Base-by-base conservation (phyloP, 1,284 basidiomycete species). In the Pascua sp. region DNA sequence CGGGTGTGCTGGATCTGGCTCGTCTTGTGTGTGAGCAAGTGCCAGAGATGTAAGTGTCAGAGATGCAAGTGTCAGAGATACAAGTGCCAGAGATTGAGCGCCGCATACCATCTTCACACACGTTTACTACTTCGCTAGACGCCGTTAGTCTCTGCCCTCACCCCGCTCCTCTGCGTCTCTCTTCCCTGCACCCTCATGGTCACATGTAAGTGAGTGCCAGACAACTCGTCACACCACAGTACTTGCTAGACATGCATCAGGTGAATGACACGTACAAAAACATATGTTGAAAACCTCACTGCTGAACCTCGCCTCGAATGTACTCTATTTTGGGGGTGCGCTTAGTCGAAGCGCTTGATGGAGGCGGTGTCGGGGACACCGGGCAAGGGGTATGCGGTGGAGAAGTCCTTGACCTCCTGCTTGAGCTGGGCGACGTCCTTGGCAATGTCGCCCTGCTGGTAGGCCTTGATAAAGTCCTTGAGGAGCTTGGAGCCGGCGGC, bases 401-500 rank as follows among this genome's bases (percentile, higher is more conserved):
- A 90, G 72, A 98, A 60, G 17, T 32, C 40, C 53, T 85, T 80
- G 70, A 82, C 60, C 46, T 62, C 60, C 57, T 62, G 47, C 57
- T 59, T 62, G 55, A 62, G 60, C 60, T 77, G 64, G 24, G 65
- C 69, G 53, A 79, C 67, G 49, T 73, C 69, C 71, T 83, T 78
- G 54, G 82, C 83, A 38, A 90, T 89, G 64, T 85, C 82, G 74
- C 89, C 88, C 65, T 84, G 82, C 39, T 86, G 87, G 48, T 91
- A 92, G 45, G 87, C 86, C 61, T 87, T 85, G 67, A 94, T 85
- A 72, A 98, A 98, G 83, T 98, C 95, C 82, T 94, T 94, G 63
- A 99, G 84, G 63, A 96, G 81, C 84, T 97, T 98, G 63, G 85
- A 85, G 51, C 94, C 94, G 41, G 94, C 90, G 80, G 95, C 92